phyloP scores from a whole-genome alignment of 345 rosid species.

The Populus alba region DNA sequence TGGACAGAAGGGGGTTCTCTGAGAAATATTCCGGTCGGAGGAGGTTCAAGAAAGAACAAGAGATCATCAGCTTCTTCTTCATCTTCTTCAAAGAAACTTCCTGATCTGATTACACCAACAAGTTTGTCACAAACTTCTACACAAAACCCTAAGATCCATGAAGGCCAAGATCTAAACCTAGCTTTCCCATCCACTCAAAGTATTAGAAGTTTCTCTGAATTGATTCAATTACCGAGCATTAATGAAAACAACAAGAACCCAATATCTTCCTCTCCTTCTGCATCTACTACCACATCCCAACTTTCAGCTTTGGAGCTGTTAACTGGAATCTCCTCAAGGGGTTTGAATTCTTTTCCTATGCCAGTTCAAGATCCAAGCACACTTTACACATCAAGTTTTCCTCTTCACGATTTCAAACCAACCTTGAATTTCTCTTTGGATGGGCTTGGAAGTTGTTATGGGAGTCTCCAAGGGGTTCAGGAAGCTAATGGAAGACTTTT shows the following conservation, averaged over 20 bases:
- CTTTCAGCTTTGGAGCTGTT: slow-evolving; percentile 71
- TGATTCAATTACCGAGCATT: slow-evolving; percentile 48
- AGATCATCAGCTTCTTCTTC: slow-evolving; percentile 53
- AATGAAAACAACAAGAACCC: slow-evolving; percentile 37
- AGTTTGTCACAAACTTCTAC: slow-evolving; percentile 25
- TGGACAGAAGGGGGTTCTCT: slow-evolving; percentile 99
- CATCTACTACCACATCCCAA: slow-evolving; percentile 25
- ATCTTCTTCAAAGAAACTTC: slow-evolving; percentile 54
- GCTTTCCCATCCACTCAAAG: slow-evolving; percentile 53
- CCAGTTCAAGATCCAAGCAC: slow-evolving; percentile 57
- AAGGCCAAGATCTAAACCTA: slow-evolving; percentile 80
- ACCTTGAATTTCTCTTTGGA: slow-evolving; percentile 74
- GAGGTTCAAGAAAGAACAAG: slow-evolving; percentile 96
- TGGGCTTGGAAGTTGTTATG: slow-evolving; percentile 59
- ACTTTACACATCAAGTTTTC: slow-evolving; percentile 49
- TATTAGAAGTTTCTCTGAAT: slow-evolving; percentile 54
- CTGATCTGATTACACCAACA: slow-evolving; percentile 55
- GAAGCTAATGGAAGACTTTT: slow-evolving; percentile 58
- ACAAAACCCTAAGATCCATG: slow-evolving; percentile 57
- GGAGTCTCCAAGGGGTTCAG: slow-evolving; percentile 43
- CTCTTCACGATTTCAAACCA: slow-evolving; percentile 82
- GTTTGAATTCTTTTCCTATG: slow-evolving; percentile 64
- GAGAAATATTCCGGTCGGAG: slow-evolving; percentile 95
- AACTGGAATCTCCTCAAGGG: slow-evolving; percentile 57
- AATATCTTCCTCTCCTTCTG: slow-evolving; percentile 24